Base-by-base conservation (phyloP, 208 protist species). In the Pavlovales sp. region DNA sequence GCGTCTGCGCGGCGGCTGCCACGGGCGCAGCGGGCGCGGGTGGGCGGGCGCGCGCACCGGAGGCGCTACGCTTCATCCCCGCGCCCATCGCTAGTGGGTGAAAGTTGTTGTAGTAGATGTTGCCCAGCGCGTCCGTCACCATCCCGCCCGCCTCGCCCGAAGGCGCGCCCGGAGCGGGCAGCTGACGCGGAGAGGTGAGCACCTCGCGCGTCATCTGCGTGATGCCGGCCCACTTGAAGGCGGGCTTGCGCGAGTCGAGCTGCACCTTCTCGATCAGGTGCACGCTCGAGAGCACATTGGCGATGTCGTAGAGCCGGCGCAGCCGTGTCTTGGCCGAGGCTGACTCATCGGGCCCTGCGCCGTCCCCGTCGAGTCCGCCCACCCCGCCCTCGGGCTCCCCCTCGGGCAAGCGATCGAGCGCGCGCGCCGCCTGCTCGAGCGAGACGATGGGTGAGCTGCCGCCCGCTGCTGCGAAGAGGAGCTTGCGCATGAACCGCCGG, bases 251-350 rank as follows among this genome's bases (percentile, higher is more conserved):
- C 84, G 84, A 46, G n/a, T 47, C 75, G 57, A 88, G 71, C 40
- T 88, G 67, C 26, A 80, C 41, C 44, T 80, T 78, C 18, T 88
- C 84, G 38, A 89, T 36, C 82, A 91, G 88, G 34, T 79, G n/a
- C 42, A 91, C 30, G 8, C 57, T 75, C 18, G 37, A 80, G 37
- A 91, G 90, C 71, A 91, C 88, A 44, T 91, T 91, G 66, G 84
- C 88, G 40, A 91, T 90, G 86, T 91, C 90, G 81, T 91, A 91
- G 32, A 91, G 47, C 2, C 90, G 66, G 39, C 90, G 84, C 28
- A 90, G 76, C 66, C 80, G 22, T 2, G 41, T 89, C 76, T 38
- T 89, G 38, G 76, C 75, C 37, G 30, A 28, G 14, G n/a, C 34
- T 34, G 32, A 76, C 71, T 76, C 32, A 8, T 57, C 44, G 44